A percentile compares a stretch with the other conserved stretches of the same genome.
Conservation (phyloP, 805 yeast species). For the Sugiyamaella americana region DNA sequence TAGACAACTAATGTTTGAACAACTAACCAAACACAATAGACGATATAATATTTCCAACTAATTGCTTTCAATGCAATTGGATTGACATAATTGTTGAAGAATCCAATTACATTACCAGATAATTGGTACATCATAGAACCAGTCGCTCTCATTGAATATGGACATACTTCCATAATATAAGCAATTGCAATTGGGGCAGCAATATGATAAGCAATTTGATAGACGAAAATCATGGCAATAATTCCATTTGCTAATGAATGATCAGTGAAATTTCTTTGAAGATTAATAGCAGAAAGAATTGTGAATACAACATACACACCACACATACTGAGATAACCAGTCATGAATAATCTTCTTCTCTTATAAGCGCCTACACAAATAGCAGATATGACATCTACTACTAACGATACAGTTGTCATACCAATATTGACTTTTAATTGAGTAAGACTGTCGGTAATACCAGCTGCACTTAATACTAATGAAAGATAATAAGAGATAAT, state of each 20-base stretch:
- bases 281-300: conserved; percentile 42
- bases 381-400: conserved; percentile 5
- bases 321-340: conserved; percentile 13
- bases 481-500: conserved; percentile 38
- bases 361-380: conserved; percentile 10
- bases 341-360: conserved; percentile 17
- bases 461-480: conserved; percentile 47
- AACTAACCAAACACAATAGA: conserved; percentile 23
- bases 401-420: conserved; percentile 1
- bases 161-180: conserved; percentile 23
- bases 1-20: conserved; percentile 31
- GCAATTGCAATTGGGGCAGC: conserved; percentile 17
- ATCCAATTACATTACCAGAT: conserved; percentile 16
- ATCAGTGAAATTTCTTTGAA: conserved; percentile 7
- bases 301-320: conserved; percentile 35
- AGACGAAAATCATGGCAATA: conserved; percentile 17
- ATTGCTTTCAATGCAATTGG: conserved; percentile 39
- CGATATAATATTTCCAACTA: conserved; percentile 42
- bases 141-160: conserved; percentile 36
- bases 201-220: conserved; percentile 11
- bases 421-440: conserved; percentile 14
- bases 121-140: conserved; percentile 33
- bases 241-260: conserved; percentile 11
- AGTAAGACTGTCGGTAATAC: conserved; percentile 35
- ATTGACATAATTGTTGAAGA: conserved; percentile 33